Percentiles rank a stretch among this genome's conserved stretches.
phyloP scores from a whole-genome alignment of 164 flowering plant genomes.

The Nymphaea thermarum region DNA sequence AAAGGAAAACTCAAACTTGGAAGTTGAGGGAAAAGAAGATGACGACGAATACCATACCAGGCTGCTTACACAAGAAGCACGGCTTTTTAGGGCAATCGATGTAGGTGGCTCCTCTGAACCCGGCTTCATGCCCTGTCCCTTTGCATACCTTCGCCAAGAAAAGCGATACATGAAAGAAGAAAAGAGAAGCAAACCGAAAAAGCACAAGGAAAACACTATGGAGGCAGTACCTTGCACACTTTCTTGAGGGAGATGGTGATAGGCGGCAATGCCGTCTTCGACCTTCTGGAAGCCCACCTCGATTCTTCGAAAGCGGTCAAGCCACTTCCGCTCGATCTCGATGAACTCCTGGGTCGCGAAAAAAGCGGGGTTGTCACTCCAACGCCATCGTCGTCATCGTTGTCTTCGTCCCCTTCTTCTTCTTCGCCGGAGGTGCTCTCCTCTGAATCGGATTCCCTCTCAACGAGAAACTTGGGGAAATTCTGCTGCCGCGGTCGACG shows the following conservation, averaged over 20 bases:
- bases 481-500: conserved; percentile 31
- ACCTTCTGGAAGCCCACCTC: conserved; percentile 1
- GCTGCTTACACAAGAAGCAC: conserved; percentile 87
- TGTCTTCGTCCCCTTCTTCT: conserved; percentile 11
- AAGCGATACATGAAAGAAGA: neutral
- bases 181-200: neutral
- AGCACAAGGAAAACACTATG: conserved; percentile 2
- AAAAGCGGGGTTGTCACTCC: conserved; percentile 18
- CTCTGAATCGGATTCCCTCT: conserved; percentile 55
- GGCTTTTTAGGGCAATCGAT: conserved; percentile 96
- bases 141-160: conserved; percentile 55
- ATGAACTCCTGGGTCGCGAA: conserved; percentile 1
- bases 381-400: conserved; percentile 11
- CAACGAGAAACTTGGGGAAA: conserved; percentile 50
- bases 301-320: conserved; percentile 5
- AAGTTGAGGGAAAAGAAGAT: too few species aligned
- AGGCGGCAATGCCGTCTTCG: conserved; percentile 23
- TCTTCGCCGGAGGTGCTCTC: conserved; percentile 33
- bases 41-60: conserved; percentile 29
- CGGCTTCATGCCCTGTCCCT: conserved; percentile 81
- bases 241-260: conserved; percentile 72
- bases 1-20: too few species aligned
- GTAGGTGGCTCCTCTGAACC: conserved; percentile 88
- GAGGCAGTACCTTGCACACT: conserved; percentile 68
- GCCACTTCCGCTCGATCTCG: conserved; percentile 3